Percentiles rank a stretch among this genome's conserved stretches.
Conservation (phyloP, 75 land plant genomes). For the Selaginella moellendorffii region DNA sequence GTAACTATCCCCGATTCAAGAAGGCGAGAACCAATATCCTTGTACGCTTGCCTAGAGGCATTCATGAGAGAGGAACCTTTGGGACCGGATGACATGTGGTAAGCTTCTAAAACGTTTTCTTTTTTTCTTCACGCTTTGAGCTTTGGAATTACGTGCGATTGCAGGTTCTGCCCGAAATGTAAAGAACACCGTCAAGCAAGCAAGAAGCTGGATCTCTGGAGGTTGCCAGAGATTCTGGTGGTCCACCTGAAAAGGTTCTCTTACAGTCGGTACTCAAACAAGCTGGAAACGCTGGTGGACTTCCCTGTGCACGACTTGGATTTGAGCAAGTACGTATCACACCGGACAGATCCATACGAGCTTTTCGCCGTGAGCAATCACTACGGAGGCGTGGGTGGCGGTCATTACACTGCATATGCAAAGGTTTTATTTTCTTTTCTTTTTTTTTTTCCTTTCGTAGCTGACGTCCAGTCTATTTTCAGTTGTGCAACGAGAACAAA, state of each 20-base stretch:
- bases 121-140: too few species aligned
- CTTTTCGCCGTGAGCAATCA: constrained; percentile 79
- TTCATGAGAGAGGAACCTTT: constrained; percentile 81
- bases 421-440: too few species aligned
- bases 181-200: constrained; percentile 72
- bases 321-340: constrained; percentile 34
- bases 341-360: constrained; percentile 30
- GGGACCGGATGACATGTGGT: constrained; percentile 95
- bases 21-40: constrained; percentile 53
- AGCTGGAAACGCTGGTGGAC: constrained; percentile 65
- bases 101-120: too few species aligned
- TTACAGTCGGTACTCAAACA: constrained; percentile 64
- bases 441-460: too few species aligned
- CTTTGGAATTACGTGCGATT: too few species aligned
- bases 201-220: constrained; percentile 82
- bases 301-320: constrained; percentile 64
- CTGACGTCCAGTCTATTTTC: too few species aligned
- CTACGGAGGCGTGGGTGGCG: constrained; percentile 85
- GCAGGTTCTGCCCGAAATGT: constrained; percentile 81
- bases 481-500: constrained; percentile 33
- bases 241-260: constrained; percentile 85
- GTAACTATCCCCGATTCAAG: too few species aligned
- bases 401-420: constrained; percentile 76
- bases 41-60: constrained; percentile 75
- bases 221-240: constrained; percentile 73